A percentile compares a stretch with the other conserved stretches of the same genome.
Evolutionary conservation across 1,284 basidiomycete species (phyloP).

Genomic region (Farysia itapuensis): DNA sequence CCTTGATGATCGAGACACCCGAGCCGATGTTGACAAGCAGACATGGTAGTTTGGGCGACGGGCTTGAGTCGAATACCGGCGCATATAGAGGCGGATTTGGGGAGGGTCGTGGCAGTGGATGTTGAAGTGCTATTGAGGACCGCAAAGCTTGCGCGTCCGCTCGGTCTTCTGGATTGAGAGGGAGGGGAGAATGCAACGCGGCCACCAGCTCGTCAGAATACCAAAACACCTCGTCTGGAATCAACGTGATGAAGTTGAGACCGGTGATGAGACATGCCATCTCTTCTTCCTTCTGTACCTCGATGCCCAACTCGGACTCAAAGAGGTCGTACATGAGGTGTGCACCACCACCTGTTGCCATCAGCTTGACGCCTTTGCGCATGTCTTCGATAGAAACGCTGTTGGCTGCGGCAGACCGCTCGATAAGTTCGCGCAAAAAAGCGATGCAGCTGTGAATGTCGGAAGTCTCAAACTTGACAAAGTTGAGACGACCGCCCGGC

Average conservation of each 20-base stretch:
- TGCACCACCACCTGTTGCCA: constrained; percentile 96
- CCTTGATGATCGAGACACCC: constrained; percentile 95
- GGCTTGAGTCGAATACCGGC: constrained; percentile 78
- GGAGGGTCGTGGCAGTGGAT: constrained; percentile 78
- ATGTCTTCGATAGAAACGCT: constrained; percentile 85
- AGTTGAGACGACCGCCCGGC: constrained; percentile 92
- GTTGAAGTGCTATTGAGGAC: constrained; percentile 29
- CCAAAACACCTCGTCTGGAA: constrained; percentile 97
- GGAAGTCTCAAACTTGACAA: constrained; percentile 93
- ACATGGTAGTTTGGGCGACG: constrained; percentile 80
- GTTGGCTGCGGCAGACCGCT: constrained; percentile 82
- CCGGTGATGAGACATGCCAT: constrained; percentile 99
- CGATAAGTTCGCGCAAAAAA: constrained; percentile 86
- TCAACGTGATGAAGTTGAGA: constrained; percentile 91
- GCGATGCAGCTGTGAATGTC: constrained; percentile 77
- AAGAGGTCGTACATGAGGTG: constrained; percentile 90
- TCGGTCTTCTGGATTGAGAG: constrained; percentile 24
- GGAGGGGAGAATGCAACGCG: constrained; percentile 40
- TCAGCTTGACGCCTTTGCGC: constrained; percentile 89
- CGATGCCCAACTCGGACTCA: constrained; percentile 74
- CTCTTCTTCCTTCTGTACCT: constrained; percentile 87
- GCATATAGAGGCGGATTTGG: constrained; percentile 87
- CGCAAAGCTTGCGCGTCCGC: constrained; percentile 37
- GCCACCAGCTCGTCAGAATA: constrained; percentile 93
- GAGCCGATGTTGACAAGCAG: constrained; percentile 97